Conservation (phyloP, 139 green algal species). For the Volvox reticuliferus region DNA sequence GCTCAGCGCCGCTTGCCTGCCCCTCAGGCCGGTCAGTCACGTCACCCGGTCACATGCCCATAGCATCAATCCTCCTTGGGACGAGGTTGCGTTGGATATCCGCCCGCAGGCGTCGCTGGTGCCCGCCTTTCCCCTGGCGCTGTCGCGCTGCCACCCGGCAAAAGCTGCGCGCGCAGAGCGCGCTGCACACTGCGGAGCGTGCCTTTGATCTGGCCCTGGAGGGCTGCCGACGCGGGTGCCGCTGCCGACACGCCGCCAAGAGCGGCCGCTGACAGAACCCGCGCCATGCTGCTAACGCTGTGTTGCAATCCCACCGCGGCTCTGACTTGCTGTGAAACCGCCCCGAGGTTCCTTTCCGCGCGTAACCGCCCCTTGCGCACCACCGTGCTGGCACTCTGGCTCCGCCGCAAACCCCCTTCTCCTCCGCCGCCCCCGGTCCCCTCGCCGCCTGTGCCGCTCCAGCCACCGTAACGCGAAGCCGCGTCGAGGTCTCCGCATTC, state of each 20-base stretch:
- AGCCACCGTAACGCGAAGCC: neutral
- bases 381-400: neutral
- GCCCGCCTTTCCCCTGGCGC: neutral
- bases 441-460: neutral
- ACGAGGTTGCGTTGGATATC: neutral
- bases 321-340: slow-evolving; percentile 22
- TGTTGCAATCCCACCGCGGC: slow-evolving; percentile 17
- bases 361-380: neutral
- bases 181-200: slow-evolving; percentile 9
- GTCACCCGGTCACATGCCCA: too few species aligned
- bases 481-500: neutral
- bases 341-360: neutral
- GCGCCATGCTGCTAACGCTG: slow-evolving; percentile 5
- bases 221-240: neutral
- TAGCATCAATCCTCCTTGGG: slow-evolving; percentile 15
- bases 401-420: neutral
- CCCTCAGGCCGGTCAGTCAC: too few species aligned
- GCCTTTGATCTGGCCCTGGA: slow-evolving; percentile 23
- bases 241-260: slow-evolving; percentile 26
- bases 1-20: too few species aligned
- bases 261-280: slow-evolving; percentile 4
- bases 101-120: neutral
- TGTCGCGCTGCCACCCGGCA: neutral
- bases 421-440: neutral
- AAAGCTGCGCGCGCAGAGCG: slow-evolving; percentile 15